Conservation (phyloP, 352 stramenopile genomes). For the Phytophthora hibernalis region DNA sequence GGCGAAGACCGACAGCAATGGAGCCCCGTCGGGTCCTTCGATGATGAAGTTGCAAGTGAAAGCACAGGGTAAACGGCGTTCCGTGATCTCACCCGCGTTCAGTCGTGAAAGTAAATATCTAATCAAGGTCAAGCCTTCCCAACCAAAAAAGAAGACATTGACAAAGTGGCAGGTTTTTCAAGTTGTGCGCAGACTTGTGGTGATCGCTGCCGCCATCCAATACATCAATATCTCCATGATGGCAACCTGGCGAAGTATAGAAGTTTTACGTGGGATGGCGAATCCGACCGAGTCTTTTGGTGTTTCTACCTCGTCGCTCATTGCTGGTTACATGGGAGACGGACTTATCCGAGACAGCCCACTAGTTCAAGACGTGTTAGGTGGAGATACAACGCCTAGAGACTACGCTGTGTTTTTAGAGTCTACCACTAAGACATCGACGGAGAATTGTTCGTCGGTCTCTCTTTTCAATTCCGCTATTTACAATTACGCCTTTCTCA, state of each 20-base stretch:
- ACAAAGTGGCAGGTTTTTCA: constrained; percentile 34
- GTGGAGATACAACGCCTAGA: constrained; percentile 35
- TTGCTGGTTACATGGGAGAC: constrained; percentile 39
- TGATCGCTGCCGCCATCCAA: constrained; percentile 28
- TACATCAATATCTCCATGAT: constrained; percentile 41
- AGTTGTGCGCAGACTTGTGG: constrained; percentile 26
- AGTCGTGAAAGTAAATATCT: constrained; percentile 15
- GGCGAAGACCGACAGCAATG: neutral
- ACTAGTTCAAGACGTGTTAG: constrained; percentile 22
- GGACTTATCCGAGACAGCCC: constrained; percentile 31
- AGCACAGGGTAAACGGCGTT: constrained; percentile 65
- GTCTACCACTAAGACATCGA: constrained; percentile 11
- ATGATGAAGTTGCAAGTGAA: constrained; percentile 22
- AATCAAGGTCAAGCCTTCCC: neutral
- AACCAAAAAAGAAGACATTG: constrained; percentile 24
- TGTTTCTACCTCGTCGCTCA: constrained; percentile 15
- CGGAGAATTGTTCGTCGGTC: constrained; percentile 13
- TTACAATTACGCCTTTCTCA: constrained; percentile 44
- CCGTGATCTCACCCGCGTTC: constrained; percentile 37
- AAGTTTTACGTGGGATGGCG: constrained; percentile 28
- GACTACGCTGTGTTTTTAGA: constrained; percentile 26
- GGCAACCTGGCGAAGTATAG: constrained; percentile 24
- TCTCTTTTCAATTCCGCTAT: constrained; percentile 20
- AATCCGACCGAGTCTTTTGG: constrained; percentile 19
- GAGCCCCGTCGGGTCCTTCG: constrained; percentile 17